phyloP scores from a whole-genome alignment of 139 green algal species.

The Coelastrella sp. region DNA sequence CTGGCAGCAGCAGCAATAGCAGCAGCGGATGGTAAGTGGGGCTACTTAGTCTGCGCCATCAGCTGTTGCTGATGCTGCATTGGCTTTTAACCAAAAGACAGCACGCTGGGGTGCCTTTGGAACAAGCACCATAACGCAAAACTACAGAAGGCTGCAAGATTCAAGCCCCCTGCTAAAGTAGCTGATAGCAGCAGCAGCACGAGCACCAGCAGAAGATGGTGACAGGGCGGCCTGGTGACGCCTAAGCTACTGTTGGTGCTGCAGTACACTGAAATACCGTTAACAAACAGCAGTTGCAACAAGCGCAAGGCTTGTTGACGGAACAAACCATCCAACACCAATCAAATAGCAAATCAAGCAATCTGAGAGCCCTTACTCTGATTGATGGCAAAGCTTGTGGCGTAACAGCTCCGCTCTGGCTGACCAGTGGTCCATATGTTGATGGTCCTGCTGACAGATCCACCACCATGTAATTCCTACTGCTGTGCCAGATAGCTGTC shows the following conservation, averaged over 20 bases:
- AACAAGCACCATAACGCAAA: too few relatives aligned
- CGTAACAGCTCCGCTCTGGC: constrained; percentile 15
- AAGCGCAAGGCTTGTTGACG: too few relatives aligned
- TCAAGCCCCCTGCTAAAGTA: too few relatives aligned
- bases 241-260: too few relatives aligned
- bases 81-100: neutral
- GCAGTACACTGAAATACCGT: too few relatives aligned
- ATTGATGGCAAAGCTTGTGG: constrained; percentile 18
- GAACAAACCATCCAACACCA: too few relatives aligned
- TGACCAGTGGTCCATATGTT: constrained; percentile 32
- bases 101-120: neutral
- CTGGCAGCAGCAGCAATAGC: too few relatives aligned
- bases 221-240: too few relatives aligned
- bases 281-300: too few relatives aligned
- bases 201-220: too few relatives aligned
- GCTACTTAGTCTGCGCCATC: neutral
- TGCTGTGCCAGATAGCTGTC: constrained; percentile 24
- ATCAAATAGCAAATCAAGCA: neutral
- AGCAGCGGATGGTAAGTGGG: too few relatives aligned
- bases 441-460: constrained; percentile 48
- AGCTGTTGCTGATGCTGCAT: neutral
- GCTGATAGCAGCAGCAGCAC: too few relatives aligned
- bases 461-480: constrained; percentile 42
- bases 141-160: neutral
- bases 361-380: neutral